Conservation (phyloP, 345 rosid species). For the Carallia brachiata region DNA sequence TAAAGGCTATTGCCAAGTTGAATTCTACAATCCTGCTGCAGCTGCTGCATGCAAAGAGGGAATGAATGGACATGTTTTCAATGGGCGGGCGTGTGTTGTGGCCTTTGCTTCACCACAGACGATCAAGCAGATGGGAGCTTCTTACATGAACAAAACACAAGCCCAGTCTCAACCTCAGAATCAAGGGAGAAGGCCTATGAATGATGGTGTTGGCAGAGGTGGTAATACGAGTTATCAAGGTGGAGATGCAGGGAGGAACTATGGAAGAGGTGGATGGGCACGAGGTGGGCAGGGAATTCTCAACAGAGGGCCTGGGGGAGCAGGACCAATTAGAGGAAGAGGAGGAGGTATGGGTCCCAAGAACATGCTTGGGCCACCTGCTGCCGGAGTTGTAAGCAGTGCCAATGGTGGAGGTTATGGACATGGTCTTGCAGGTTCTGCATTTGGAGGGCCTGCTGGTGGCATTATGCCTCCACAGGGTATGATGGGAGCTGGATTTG, state of each 20-base stretch:
- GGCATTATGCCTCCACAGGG: conserved; percentile 60
- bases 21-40: conserved; percentile 64
- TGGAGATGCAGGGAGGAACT: conserved; percentile 58
- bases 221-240: conserved; percentile 61
- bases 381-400: conserved; percentile 50
- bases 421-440: conserved; percentile 58
- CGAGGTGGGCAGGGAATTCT: conserved; percentile 45
- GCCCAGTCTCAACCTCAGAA: conserved; percentile 57
- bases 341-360: conserved; percentile 62
- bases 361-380: conserved; percentile 62
- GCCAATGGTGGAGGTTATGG: conserved; percentile 53
- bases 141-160: conserved; percentile 8
- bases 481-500: conserved; percentile 80
- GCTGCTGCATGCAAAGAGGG: conserved; percentile 75
- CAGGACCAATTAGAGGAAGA: conserved; percentile 73
- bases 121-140: conserved; percentile 60
- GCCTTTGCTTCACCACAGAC: conserved; percentile 70
- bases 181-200: conserved; percentile 59
- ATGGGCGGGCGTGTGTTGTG: conserved; percentile 77
- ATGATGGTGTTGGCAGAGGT: conserved; percentile 44
- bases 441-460: conserved; percentile 61
- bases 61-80: conserved; percentile 69
- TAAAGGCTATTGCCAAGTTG: conserved; percentile 85
- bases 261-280: conserved; percentile 70
- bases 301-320: conserved; percentile 46